Conservation (phyloP, 345 rosid genomes). For the Angophora floribunda region DNA sequence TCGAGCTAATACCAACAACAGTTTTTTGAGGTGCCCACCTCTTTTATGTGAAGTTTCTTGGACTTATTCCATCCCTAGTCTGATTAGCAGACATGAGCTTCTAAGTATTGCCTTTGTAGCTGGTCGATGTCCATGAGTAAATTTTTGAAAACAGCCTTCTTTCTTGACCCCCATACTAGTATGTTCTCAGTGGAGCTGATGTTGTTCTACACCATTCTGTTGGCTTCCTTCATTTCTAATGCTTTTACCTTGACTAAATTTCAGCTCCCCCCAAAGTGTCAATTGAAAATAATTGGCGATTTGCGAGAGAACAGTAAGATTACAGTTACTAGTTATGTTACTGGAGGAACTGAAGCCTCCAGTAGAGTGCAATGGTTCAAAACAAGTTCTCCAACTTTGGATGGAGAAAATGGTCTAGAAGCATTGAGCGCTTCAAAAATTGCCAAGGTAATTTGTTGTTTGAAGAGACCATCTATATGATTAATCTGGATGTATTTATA, state of each 20-base stretch:
- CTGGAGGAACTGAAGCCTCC: constrained; percentile 90
- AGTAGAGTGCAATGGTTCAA: constrained; percentile 98
- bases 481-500: not conserved
- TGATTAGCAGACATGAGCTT: not conserved
- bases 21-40: not conserved
- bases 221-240: not conserved
- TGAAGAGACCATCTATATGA: not conserved
- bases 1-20: not conserved
- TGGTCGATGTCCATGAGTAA: not conserved
- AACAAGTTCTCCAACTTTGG: constrained; percentile 38
- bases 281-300: constrained; percentile 84
- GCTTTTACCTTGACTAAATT: not conserved
- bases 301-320: constrained; percentile 80
- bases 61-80: not conserved
- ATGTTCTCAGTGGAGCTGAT: not conserved
- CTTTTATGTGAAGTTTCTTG: not conserved
- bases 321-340: constrained; percentile 68
- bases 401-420: constrained; percentile 62
- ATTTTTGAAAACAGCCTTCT: not conserved
- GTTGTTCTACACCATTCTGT: not conserved
- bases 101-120: not conserved
- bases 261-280: constrained; percentile 93
- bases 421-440: constrained; percentile 77
- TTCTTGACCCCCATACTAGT: not conserved
- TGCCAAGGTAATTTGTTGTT: constrained; percentile 53